Base-by-base conservation (phyloP, 176 grass and related monocot genomes). In the Oryza meyeriana region DNA sequence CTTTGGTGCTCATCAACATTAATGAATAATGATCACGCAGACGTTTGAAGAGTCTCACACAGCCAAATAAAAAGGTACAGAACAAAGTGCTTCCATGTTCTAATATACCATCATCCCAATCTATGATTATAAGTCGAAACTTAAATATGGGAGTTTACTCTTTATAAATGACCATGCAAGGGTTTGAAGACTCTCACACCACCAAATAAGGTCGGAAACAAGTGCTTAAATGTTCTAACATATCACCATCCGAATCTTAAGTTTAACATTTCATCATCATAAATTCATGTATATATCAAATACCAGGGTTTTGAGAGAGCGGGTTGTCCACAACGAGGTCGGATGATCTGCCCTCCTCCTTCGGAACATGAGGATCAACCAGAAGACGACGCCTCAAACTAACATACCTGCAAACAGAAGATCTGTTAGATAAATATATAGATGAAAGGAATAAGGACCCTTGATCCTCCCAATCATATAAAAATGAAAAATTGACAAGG, bases 271-370 rank as follows among this genome's bases (percentile, higher is more conserved):
- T 59, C 9, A 59, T 32, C 1, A 14, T 20, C 20, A 57, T 8
- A 61, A 83, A 16, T 69, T 74, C 14, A 31, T 67, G 55, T 31
- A n/a, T 74, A 59, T 27, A 77, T 52, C 27, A 83, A 50, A 65
- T 91, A 99, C 97, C 97, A 85, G 97, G 97, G 64, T 94, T 96
- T 74, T 95, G 97, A 35, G 97, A 99, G 13, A 99, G 91, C 27
- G 97, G 97, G 81, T 99, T 96, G 71, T 99, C 97, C 61, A 99
- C 85, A 25, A 79, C 48, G 10, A 87, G 89, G 83, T 79, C 89
- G 45, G 91, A 77, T 76, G 89, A 85, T 78, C 80, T 72, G n/a
- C 79, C 45, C 78, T 93, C 93, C 44, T 95, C 91, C 80, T 90
- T 94, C 10, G 87, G 73, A 35, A 90, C 63, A 68, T 95, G 91